phyloP scores from a whole-genome alignment of 2,329 filamentous ascomycete genomes.

The Botrytis galanthina region DNA sequence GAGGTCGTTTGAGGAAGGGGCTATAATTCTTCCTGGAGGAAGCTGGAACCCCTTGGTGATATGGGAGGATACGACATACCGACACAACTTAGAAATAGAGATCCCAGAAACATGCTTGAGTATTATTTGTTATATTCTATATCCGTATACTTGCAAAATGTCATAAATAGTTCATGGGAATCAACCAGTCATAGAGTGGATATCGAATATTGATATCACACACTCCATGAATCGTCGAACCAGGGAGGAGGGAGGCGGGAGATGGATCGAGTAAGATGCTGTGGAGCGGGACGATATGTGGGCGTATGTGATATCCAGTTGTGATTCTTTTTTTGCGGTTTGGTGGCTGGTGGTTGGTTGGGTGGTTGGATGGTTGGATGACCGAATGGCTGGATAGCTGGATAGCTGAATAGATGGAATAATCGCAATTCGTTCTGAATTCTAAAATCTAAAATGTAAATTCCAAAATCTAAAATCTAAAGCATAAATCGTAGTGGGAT shows the following conservation, averaged over 20 bases:
- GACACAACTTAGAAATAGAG: not conserved
- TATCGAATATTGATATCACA: not conserved
- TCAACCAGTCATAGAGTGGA: not conserved
- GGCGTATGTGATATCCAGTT: conserved; percentile 10
- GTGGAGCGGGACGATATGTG: conserved; percentile 1
- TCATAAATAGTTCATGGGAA: not conserved
- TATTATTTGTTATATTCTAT: not conserved
- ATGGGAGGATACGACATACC: not conserved
- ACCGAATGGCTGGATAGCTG: not conserved
- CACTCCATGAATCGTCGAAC: conserved; percentile 11
- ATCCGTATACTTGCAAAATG: not conserved
- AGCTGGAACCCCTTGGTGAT: not conserved
- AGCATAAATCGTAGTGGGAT: conserved; percentile 5
- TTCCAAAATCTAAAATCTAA: conserved; percentile 2
- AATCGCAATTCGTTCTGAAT: not conserved
- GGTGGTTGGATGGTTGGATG: not conserved
- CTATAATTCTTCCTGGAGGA: conserved; percentile 9
- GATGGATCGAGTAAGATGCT: not conserved
- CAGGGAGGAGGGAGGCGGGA: not conserved
- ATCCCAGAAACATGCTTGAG: not conserved
- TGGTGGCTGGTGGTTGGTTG: not conserved
- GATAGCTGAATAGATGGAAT: not conserved
- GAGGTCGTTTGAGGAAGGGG: conserved; percentile 3
- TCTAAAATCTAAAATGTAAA: not conserved
- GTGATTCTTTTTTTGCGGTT: not conserved